Percentiles rank a stretch among this genome's conserved stretches.
phyloP scores from a whole-genome alignment of 345 rosid genomes.

The Populus ilicifolia region DNA sequence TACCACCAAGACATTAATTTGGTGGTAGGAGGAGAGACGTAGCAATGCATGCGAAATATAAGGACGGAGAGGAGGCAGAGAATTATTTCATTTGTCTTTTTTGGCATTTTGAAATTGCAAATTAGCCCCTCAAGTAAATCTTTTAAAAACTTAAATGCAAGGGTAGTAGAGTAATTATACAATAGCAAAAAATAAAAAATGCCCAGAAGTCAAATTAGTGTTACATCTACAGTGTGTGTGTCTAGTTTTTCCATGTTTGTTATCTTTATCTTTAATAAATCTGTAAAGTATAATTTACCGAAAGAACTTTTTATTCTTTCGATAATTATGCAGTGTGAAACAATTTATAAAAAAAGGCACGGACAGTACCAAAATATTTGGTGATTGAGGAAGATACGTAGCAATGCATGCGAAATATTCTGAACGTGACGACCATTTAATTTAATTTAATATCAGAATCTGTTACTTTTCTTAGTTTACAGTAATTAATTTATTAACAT shows the following conservation, averaged over 20 bases:
- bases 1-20: neutral
- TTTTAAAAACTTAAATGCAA: no score
- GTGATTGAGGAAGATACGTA: neutral
- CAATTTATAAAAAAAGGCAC: neutral
- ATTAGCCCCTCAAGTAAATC: no score
- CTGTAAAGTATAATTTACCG: constrained; percentile 12
- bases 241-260: no score
- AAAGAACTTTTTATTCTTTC: constrained; percentile 5
- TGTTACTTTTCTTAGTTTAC: neutral
- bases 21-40: neutral
- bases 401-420: constrained; percentile 30
- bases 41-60: constrained; percentile 25
- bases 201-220: no score
- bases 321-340: neutral
- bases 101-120: no score
- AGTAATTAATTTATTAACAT: neutral
- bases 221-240: no score
- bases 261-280: no score
- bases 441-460: constrained; percentile 20
- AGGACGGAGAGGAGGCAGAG: no score
- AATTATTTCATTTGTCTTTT: no score
- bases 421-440: constrained; percentile 12
- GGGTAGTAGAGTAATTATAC: no score
- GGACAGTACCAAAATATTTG: neutral
- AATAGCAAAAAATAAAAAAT: no score